phyloP scores from a whole-genome alignment of 805 yeast genomes.

The Saccharomycopsis javanensis region DNA sequence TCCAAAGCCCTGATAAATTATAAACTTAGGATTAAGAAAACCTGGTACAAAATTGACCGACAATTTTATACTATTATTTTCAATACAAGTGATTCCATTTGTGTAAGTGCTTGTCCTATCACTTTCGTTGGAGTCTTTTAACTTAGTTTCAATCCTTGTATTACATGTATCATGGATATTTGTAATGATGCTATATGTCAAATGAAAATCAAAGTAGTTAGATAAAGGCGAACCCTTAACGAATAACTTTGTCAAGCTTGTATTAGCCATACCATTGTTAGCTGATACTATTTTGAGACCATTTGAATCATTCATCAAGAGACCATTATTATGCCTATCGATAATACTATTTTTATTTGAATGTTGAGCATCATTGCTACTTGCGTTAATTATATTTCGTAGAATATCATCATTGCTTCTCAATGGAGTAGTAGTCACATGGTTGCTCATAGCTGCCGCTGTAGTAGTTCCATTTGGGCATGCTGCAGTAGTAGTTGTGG shows the following conservation, averaged over 20 bases:
- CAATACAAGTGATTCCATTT: too few species aligned
- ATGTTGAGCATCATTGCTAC: too few species aligned
- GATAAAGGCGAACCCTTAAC: neutral
- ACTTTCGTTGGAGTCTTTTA: too few species aligned
- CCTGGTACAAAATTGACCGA: constrained; percentile 2
- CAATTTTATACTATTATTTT: too few species aligned
- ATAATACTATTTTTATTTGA: too few species aligned
- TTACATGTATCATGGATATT: too few species aligned
- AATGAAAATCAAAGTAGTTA: neutral
- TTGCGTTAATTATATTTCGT: neutral
- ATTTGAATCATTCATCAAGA: too few species aligned
- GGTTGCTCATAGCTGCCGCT: neutral
- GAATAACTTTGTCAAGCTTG: neutral
- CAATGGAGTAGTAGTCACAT: too few species aligned
- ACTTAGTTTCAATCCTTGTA: too few species aligned
- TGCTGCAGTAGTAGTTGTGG: neutral
- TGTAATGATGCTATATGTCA: too few species aligned
- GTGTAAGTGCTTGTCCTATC: too few species aligned
- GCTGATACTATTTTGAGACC: neutral
- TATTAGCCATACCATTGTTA: neutral
- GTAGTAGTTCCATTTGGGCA: too few species aligned
- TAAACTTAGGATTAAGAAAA: constrained; percentile 11
- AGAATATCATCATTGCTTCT: neutral
- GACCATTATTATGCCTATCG: neutral
- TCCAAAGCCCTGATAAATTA: constrained; percentile 17